Base-by-base conservation (phyloP, 1,284 basidiomycete genomes). In the Ganoderma boninense region DNA sequence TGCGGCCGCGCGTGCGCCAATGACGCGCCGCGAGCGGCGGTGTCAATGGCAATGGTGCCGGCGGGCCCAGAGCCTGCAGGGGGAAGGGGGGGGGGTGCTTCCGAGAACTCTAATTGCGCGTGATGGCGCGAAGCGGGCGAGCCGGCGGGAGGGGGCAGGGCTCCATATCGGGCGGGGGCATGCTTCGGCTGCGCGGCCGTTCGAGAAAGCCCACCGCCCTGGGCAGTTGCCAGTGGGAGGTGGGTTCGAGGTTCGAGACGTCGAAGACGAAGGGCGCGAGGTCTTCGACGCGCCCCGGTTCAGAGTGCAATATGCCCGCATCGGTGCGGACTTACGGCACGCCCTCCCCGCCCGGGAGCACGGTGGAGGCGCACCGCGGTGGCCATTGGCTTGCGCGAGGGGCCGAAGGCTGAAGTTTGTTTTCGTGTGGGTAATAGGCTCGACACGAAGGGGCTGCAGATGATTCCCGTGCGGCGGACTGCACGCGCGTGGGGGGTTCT, bases 231-330 rank as follows among this genome's bases (percentile, higher is more conserved):
- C 20, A 1, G 6, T 23, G 20, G 6, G 16, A 10, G 35, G 32
- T n/a, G 7, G 38, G 7, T 38, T 38, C 38, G 38, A 8, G 54
- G 54, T 60, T 60, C 57, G 57, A 60, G 57, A 60, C 18, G 57
- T 35, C 57, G 35, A 60, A 38, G 57, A 18, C 46, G 46, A n/a
- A 4, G 43, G 43, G 43, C 4, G 16, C 0, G 46, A 10, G 20
- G 10, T 20, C 20, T 18, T 32, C 26, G 56, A 57, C 32, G 29
- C 56, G 56, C 56, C 35, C 35, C 10, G 35, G 35, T 60, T 60
- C 57, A 60, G 57, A 60, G 57, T 60, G 57, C 57, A 60, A 60
- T 60, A 60, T 60, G 20, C 35, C 57, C 57, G 13, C 57, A 40
- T 60, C 4, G n/a, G 57, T 16, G 57, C 20, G 35, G 57, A 8